Evolutionary conservation across 257 asterid genomes (phyloP).

Genomic region (Apocynum venetum): DNA sequence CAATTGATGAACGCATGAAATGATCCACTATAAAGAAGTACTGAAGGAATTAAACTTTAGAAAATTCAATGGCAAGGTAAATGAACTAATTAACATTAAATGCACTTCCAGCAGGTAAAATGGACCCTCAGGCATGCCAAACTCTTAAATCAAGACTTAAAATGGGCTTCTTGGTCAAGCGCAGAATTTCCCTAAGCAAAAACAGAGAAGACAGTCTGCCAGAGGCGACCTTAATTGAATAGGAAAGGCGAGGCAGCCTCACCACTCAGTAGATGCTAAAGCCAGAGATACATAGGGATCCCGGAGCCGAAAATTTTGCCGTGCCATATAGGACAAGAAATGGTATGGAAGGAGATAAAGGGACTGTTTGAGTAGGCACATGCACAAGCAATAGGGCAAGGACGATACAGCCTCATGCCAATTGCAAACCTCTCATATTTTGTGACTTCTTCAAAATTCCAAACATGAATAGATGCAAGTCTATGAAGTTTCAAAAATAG

Average conservation of each 20-base stretch:
- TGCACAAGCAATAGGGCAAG: neutral
- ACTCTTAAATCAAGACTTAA: neutral
- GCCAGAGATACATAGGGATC: neutral
- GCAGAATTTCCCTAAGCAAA: neutral
- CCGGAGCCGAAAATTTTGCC: neutral
- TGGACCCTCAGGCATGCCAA: neutral
- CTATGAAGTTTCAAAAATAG: neutral
- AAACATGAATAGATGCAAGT: neutral
- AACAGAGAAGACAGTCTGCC: neutral
- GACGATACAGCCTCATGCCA: neutral
- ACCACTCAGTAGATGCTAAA: neutral
- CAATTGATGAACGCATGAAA: too few relatives aligned
- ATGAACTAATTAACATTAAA: too few relatives aligned
- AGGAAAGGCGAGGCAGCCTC: neutral
- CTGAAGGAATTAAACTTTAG: neutral
- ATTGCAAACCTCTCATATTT: neutral
- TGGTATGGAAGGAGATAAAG: neutral
- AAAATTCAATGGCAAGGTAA: neutral
- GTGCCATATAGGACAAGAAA: neutral
- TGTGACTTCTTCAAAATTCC: neutral
- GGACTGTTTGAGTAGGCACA: neutral
- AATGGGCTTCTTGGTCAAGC: neutral
- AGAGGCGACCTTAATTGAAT: neutral
- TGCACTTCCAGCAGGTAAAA: neutral
- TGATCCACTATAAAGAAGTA: too few relatives aligned